Evolutionary conservation across 345 rosid genomes (phyloP).

Genomic region (Mangifera indica): DNA sequence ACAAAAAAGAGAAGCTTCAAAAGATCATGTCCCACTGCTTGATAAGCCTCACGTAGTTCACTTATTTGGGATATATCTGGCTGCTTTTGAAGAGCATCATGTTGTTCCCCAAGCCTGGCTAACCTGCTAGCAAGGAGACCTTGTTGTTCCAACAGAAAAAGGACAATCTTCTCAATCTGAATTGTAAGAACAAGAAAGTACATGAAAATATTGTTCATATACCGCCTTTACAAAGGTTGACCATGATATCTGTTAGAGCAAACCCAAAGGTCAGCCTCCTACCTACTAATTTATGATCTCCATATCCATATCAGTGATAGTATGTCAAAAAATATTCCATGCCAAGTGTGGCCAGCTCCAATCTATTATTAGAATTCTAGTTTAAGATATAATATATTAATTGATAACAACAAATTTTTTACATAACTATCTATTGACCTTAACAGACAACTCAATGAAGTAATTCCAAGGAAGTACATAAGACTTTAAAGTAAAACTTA

Average conservation of each 20-base stretch:
- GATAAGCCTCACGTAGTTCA: constrained; percentile 72
- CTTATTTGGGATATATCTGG: constrained; percentile 63
- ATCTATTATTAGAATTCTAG: background rate
- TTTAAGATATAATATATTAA: background rate
- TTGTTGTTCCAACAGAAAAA: constrained; percentile 95
- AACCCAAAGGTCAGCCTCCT: background rate
- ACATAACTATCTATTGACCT: background rate
- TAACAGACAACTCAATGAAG: background rate
- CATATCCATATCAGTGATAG: background rate
- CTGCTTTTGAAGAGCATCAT: constrained; percentile 61
- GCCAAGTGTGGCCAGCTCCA: background rate
- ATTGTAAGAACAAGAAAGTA: constrained; percentile 19
- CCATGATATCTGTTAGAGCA: background rate
- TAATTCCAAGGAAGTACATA: background rate
- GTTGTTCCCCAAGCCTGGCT: constrained; percentile 58
- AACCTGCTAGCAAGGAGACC: constrained; percentile 78
- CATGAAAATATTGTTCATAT: background rate
- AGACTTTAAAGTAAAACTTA: too few relatives aligned
- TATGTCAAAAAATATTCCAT: background rate
- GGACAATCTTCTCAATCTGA: constrained; percentile 96
- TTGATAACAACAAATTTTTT: background rate
- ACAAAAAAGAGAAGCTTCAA: constrained; percentile 77
- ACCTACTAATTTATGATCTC: background rate
- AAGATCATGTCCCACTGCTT: constrained; percentile 74
- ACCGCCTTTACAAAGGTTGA: background rate